Percentiles rank a stretch among this genome's conserved stretches.
phyloP scores from a whole-genome alignment of 805 yeast species.

The Peterozyma toletana region DNA sequence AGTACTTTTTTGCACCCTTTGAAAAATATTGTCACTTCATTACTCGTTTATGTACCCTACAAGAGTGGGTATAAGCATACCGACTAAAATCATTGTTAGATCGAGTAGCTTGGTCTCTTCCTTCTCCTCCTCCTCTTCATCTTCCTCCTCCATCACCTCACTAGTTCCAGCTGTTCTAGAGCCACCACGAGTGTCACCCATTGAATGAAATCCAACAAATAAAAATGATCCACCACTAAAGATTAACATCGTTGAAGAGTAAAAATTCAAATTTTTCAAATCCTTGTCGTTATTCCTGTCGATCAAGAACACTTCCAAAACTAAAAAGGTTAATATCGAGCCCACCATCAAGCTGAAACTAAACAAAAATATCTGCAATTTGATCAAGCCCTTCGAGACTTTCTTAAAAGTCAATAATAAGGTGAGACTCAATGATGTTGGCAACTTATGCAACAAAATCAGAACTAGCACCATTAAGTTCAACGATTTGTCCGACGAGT shows the following conservation, averaged over 20 bases:
- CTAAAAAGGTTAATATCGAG: conserved; percentile 40
- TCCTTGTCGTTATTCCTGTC: conserved; percentile 10
- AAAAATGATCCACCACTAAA: conserved; percentile 70
- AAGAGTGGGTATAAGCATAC: neutral
- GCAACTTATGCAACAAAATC: conserved; percentile 64
- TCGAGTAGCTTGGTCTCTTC: too few species aligned
- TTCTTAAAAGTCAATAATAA: conserved; percentile 41
- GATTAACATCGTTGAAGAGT: conserved; percentile 48
- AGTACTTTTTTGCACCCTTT: too few species aligned
- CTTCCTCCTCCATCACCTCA: too few species aligned
- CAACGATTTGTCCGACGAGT: conserved; percentile 26
- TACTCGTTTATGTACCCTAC: neutral
- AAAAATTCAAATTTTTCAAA: conserved; percentile 21
- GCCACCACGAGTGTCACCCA: conserved; percentile 24
- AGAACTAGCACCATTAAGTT: conserved; percentile 46
- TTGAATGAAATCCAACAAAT: conserved; percentile 62
- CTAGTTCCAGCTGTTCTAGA: too few species aligned
- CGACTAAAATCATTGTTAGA: too few species aligned
- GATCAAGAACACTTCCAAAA: conserved; percentile 17
- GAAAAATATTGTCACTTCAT: too few species aligned
- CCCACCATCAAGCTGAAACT: conserved; percentile 56
- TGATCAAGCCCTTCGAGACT: conserved; percentile 22
- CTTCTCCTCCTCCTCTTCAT: too few species aligned
- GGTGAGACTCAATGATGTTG: conserved; percentile 64
- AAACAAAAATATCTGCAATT: conserved; percentile 44